Evolutionary conservation across 208 protist genomes (phyloP), one percentile per base, ranked within the genome.

Genomic region (Crithidia sp.): DNA sequence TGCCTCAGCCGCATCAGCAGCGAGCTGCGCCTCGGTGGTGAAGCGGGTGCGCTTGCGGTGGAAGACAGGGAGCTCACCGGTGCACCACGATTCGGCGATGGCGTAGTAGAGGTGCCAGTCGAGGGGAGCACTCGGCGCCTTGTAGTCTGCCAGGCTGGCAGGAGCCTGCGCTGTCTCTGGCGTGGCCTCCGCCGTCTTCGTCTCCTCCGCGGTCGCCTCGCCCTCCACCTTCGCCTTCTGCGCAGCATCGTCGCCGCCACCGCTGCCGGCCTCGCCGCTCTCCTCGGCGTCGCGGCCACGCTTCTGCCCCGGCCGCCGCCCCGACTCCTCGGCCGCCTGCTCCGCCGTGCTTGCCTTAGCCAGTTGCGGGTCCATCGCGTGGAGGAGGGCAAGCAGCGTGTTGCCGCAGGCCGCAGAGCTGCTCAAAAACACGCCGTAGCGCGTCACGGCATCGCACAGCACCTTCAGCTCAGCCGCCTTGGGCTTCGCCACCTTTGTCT

Each of bases 21-120:
- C 63, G 0, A 55, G 55, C 53, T 79, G 67, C 28, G 69, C 63
- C 58, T 73, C 63, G 16, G 71, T 64, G 41, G 16, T 60, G 62
- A 61, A 67, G 45, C 58, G 63, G 10, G 52, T 59, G 28, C 43
- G 55, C 52, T 68, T 81, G 60, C 66, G 67, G 19, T 50, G 53
- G 43, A 58, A 53, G 65, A 47, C 53, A 17, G 44, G 59, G 58
- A 54, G 58, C 14, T 80, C 63, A 19, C 88, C 91, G 14, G 55
- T 66, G 41, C 80, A 84, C 69, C 93, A 94, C 36, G 88, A 78
- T 14, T 80, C 74, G 3, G 87, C 88, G 7, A 83, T 59, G 7
- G 91, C 88, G 77, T 84, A 86, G 59, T 94, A 89, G 39, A 96
- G 60, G 56, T 71, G 67, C 87, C 88, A 92, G 64, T 91, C 86